Base-by-base conservation (phyloP, 2,329 filamentous ascomycete genomes). In the Colletotrichum cuscutae region DNA sequence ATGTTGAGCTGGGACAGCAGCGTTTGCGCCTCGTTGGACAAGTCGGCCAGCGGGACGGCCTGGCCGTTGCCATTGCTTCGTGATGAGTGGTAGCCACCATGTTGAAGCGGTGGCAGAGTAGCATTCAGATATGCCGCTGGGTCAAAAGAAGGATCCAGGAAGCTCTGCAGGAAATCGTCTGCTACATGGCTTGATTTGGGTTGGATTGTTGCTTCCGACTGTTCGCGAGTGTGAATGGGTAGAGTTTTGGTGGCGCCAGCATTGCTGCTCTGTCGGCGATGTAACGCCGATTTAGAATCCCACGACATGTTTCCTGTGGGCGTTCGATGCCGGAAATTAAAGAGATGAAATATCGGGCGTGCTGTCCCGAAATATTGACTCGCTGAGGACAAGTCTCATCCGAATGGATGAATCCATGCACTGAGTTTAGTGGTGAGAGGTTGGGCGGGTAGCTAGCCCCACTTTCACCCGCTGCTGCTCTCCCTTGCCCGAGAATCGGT, bases 1-100 rank as follows among this genome's bases (percentile, higher is more conserved):
- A 94, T 93, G 79, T 94, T 97, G 78, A 98, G 90, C 79, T 96
- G 94, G 1, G 95, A 94, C 59, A 98, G 88, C n/a, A 97, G 88
- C 4, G 91, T 88, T 82, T 98, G 95, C 1, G 95, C 93, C 79
- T 95, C 94, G 0, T 91, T 88, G 1, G 95, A 95, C 64, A 98
- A 84, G 73, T 96, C 92, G n/a, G 92, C 86, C 59, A 98, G 87
- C 3, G 93, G 87, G 5, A 92, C 88, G 1, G 85, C 80, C 49
- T 82, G 81, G 77, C 77, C 49, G 53, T 75, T 64, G 76, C 69
- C 49, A 54, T 75, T 64, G 76, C 69, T 64, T 74, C 71, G 49
- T 75, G 68, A 64, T 61, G 70, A 65, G 62, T 74, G 76, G 63
- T 73, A 76, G 71, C 65, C 68, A 78, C 78, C 84, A 79, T 82